These are phyloP conservation scores for Tubosaeta sp. DNA, from an alignment of 768 basidiomycete species.

Conservation along the genomic window DNA sequence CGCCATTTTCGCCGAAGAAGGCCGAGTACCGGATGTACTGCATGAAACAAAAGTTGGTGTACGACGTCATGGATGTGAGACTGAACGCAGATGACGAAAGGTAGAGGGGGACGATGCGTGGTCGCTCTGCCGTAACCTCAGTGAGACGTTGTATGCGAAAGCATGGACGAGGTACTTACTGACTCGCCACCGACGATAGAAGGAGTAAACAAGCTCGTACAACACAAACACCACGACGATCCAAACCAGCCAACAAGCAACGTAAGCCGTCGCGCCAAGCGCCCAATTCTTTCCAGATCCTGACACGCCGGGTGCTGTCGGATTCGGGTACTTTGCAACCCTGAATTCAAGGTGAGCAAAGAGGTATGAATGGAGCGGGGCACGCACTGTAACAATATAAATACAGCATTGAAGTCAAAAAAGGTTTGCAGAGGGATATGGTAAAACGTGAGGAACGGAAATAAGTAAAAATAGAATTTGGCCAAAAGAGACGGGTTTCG, in stretches of 20 bases:
- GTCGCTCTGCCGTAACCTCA: constrained; percentile 57
- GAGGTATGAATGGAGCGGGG: neutral
- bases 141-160: constrained; percentile 10
- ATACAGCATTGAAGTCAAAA: constrained; percentile 87
- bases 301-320: constrained; percentile 62
- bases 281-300: constrained; percentile 78
- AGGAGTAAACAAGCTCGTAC: constrained; percentile 76
- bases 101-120: constrained; percentile 78
- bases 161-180: constrained; percentile 49
- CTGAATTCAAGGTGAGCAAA: constrained; percentile 35
- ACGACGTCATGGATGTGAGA: constrained; percentile 72
- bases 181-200: constrained; percentile 70
- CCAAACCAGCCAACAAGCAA: constrained; percentile 77
- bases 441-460: constrained; percentile 66
- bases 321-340: constrained; percentile 71
- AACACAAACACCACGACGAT: constrained; percentile 67
- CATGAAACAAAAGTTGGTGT: constrained; percentile 80
- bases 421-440: constrained; percentile 76
- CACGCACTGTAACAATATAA: constrained; percentile 78
- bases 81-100: constrained; percentile 76
- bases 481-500: constrained; percentile 53
- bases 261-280: constrained; percentile 76
- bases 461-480: constrained; percentile 62
- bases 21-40: constrained; percentile 73
- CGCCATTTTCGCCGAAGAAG: constrained; percentile 49